Conservation (phyloP, 371 early-diverging fungal species). For the Saksenaea oblongispora region DNA sequence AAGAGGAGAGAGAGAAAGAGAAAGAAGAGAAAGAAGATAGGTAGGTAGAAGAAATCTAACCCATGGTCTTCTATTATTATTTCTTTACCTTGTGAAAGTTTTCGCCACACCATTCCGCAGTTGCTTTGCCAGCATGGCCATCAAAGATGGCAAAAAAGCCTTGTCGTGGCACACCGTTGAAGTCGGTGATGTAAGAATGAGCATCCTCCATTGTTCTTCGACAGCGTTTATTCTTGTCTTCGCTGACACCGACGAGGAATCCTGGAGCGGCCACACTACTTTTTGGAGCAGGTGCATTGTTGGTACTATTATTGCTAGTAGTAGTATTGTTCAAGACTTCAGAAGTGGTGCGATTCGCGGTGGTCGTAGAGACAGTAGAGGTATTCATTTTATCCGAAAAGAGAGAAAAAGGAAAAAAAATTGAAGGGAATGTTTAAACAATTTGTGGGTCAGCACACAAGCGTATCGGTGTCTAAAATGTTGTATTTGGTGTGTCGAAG, state of each 20-base stretch:
- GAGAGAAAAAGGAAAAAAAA: constrained; percentile 4
- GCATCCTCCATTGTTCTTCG: constrained; percentile 98
- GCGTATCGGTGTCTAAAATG: background rate
- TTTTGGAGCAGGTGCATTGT: background rate
- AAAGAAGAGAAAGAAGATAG: background rate
- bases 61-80: background rate
- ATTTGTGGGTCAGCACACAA: background rate
- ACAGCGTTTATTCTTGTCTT: constrained; percentile 88
- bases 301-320: background rate
- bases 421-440: background rate
- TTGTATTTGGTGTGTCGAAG: background rate
- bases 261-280: constrained; percentile 26
- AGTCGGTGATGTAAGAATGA: constrained; percentile 83
- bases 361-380: background rate
- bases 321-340: background rate
- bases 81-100: constrained; percentile 78
- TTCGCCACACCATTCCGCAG: constrained; percentile 95
- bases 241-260: constrained; percentile 69
- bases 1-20: background rate
- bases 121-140: constrained; percentile 96
- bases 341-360: background rate
- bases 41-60: background rate
- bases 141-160: constrained; percentile 96
- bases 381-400: background rate
- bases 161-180: constrained; percentile 75